Evolutionary conservation across 2,329 filamentous ascomycete genomes (phyloP).

Genomic region (Talaromyces sp.): DNA sequence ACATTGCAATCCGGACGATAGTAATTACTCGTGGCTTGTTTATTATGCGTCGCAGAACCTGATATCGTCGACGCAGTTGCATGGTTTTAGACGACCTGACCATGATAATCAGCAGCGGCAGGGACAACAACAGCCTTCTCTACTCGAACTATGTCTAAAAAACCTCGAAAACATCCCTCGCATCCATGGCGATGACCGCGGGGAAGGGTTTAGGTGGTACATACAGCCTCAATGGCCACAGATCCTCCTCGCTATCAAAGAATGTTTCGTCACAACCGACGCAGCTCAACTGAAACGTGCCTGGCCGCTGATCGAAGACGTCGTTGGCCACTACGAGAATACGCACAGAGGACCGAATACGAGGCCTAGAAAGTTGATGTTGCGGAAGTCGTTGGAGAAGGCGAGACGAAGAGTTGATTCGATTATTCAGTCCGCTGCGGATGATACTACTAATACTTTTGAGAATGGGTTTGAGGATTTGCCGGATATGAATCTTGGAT

Average conservation of each 20-base stretch:
- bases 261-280: slow-evolving; percentile 31
- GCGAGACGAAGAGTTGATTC: slow-evolving; percentile 9
- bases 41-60: slow-evolving; percentile 29
- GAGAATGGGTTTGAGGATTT: neutral
- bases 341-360: neutral
- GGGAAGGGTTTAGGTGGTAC: slow-evolving; percentile 34
- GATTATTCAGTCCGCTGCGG: neutral
- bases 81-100: slow-evolving; percentile 10
- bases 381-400: slow-evolving; percentile 3
- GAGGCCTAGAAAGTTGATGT: neutral
- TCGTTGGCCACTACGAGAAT: slow-evolving; percentile 8
- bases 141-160: slow-evolving; percentile 22
- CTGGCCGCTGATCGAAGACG: slow-evolving; percentile 32
- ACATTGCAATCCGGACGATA: slow-evolving; percentile 33
- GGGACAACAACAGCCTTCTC: slow-evolving; percentile 4
- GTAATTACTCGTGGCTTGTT: slow-evolving; percentile 32
- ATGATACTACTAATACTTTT: neutral
- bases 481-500: slow-evolving; percentile 4
- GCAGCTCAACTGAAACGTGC: slow-evolving; percentile 22
- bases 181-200: slow-evolving; percentile 31
- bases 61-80: slow-evolving; percentile 25
- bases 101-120: neutral
- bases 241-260: slow-evolving; percentile 30
- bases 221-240: slow-evolving; percentile 30
- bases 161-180: slow-evolving; percentile 29